Evolutionary conservation across 352 stramenopile genomes (phyloP).

Genomic region (Phytopythium litorale): DNA sequence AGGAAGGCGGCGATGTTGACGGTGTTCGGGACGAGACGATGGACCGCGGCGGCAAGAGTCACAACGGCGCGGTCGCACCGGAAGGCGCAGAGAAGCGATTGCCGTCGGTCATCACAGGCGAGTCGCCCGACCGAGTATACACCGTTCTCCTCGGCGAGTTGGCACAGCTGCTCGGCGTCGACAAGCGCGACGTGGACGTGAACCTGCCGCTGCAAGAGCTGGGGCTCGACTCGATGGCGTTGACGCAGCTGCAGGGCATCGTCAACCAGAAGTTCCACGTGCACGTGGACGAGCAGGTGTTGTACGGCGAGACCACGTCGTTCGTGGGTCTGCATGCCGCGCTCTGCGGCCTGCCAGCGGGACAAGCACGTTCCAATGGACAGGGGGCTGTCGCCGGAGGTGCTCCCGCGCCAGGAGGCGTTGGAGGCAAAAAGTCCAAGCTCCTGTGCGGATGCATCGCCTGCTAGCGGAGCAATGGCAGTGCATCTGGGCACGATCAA

Average conservation of each 20-base stretch:
- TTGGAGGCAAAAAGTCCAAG: slow-evolving; percentile 36
- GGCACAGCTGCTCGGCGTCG: slow-evolving; percentile 52
- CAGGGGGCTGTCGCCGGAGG: slow-evolving; percentile 13
- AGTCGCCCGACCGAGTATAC: slow-evolving; percentile 47
- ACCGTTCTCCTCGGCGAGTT: slow-evolving; percentile 57
- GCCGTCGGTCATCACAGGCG: slow-evolving; percentile 47
- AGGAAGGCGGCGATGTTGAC: slow-evolving; percentile 18
- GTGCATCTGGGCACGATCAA: background rate
- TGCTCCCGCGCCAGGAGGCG: background rate
- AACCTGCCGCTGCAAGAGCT: slow-evolving; percentile 63
- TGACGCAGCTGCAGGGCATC: slow-evolving; percentile 95
- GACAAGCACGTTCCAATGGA: slow-evolving; percentile 5
- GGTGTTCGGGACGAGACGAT: slow-evolving; percentile 22
- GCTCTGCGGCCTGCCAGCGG: slow-evolving; percentile 33
- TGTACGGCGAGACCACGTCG: slow-evolving; percentile 89
- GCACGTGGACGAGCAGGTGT: slow-evolving; percentile 90
- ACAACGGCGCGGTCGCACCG: slow-evolving; percentile 8
- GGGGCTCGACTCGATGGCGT: slow-evolving; percentile 92
- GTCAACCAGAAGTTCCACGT: slow-evolving; percentile 87
- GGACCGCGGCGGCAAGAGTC: slow-evolving; percentile 12
- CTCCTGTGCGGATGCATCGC: slow-evolving; percentile 73
- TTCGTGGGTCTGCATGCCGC: slow-evolving; percentile 78
- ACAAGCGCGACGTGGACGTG: slow-evolving; percentile 40
- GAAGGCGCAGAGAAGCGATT: slow-evolving; percentile 22
- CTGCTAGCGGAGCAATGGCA: slow-evolving; percentile 29